Percentiles rank a stretch among this genome's conserved stretches.
phyloP scores from a whole-genome alignment of 768 basidiomycete species.

The Astraeus odoratus region DNA sequence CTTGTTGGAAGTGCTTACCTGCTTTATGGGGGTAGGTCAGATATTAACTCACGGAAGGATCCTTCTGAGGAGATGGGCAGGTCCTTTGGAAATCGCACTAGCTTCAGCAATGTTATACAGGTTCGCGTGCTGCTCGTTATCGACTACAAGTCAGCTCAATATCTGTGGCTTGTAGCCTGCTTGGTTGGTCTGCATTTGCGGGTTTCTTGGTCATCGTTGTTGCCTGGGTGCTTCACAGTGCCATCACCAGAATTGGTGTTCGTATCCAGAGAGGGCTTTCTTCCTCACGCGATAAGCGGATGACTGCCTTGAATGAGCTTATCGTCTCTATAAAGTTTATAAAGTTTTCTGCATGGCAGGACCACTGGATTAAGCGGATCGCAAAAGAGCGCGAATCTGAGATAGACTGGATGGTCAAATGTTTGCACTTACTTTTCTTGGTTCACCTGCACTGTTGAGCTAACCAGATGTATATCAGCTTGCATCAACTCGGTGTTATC shows the following conservation, averaged over 20 bases:
- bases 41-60: background rate
- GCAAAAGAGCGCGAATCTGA: slow-evolving; percentile 54
- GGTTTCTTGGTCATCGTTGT: slow-evolving; percentile 36
- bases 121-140: background rate
- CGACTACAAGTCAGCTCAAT: background rate
- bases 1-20: slow-evolving; percentile 48
- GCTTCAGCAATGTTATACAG: slow-evolving; percentile 29
- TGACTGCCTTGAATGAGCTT: slow-evolving; percentile 39
- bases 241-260: slow-evolving; percentile 31
- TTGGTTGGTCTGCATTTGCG: slow-evolving; percentile 41
- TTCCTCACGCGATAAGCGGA: slow-evolving; percentile 35
- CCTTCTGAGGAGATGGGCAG: slow-evolving; percentile 22
- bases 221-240: slow-evolving; percentile 35
- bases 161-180: slow-evolving; percentile 22
- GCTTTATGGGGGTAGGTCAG: slow-evolving; percentile 47
- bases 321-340: slow-evolving; percentile 35
- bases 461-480: slow-evolving; percentile 13
- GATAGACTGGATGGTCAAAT: slow-evolving; percentile 71
- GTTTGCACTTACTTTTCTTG: slow-evolving; percentile 26
- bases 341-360: slow-evolving; percentile 39
- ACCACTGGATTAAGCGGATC: slow-evolving; percentile 36
- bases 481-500: slow-evolving; percentile 39
- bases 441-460: background rate
- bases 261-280: slow-evolving; percentile 29
- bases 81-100: slow-evolving; percentile 68